Percentiles rank a stretch among this genome's conserved stretches.
Evolutionary conservation across 2,329 filamentous ascomycete genomes (phyloP).

Genomic region (Geoglossum cookeanum): DNA sequence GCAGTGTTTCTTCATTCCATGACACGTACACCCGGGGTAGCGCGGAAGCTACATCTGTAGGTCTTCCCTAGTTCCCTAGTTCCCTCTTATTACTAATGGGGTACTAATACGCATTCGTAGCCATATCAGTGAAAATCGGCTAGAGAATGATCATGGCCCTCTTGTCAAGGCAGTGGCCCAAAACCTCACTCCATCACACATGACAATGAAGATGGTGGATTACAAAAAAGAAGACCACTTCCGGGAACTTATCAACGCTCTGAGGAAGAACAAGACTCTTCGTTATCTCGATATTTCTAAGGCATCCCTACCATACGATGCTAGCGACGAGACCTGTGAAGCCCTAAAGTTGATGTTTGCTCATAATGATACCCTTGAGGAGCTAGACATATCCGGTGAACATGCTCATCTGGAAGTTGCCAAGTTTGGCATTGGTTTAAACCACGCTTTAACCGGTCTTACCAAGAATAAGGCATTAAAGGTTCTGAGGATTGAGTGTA

Average conservation of each 20-base stretch:
- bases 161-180: constrained; percentile 32
- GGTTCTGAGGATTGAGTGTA: constrained; percentile 40
- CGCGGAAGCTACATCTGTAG: constrained; percentile 43
- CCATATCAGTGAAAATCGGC: constrained; percentile 20
- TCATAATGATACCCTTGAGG: constrained; percentile 45
- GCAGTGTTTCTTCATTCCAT: constrained; percentile 46
- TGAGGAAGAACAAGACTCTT: constrained; percentile 43
- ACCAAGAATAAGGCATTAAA: constrained; percentile 43
- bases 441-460: constrained; percentile 43
- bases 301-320: constrained; percentile 49
- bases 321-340: constrained; percentile 45
- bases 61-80: constrained; percentile 30
- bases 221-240: constrained; percentile 48
- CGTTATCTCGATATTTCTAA: constrained; percentile 49
- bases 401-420: constrained; percentile 52
- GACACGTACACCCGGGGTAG: constrained; percentile 27
- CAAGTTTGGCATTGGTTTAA: constrained; percentile 48
- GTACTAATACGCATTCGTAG: background rate
- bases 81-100: background rate
- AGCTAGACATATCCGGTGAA: constrained; percentile 52
- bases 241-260: constrained; percentile 39
- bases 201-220: constrained; percentile 50
- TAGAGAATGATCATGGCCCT: constrained; percentile 31
- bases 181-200: constrained; percentile 37
- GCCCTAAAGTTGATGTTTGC: constrained; percentile 44